Evolutionary conservation across 345 rosid genomes (phyloP).

Genomic region (Aquilaria malaccensis): DNA sequence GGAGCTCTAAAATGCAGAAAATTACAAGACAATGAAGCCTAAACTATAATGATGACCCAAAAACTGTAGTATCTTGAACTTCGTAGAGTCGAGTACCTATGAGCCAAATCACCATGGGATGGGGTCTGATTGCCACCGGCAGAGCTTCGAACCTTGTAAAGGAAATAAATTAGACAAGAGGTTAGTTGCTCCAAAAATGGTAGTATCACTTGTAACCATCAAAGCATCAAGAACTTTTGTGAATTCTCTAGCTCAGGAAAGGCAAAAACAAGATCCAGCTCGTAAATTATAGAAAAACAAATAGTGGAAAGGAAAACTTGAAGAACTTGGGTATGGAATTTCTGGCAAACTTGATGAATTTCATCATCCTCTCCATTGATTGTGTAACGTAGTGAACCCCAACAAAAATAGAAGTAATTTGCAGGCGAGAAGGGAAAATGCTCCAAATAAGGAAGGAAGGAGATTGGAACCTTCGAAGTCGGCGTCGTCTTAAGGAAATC

Average conservation of each 20-base stretch:
- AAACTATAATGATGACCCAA: neutral
- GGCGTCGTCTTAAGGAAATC: constrained; percentile 57
- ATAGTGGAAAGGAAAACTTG: no score
- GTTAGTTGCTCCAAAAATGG: no score
- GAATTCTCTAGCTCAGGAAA: no score
- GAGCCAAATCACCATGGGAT: constrained; percentile 32
- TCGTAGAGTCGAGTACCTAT: constrained; percentile 26
- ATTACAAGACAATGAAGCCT: neutral
- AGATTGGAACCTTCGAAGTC: constrained; percentile 31
- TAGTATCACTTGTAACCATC: no score
- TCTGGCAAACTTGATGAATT: no score
- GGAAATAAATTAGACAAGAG: neutral
- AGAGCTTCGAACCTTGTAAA: constrained; percentile 26
- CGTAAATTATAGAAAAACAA: no score
- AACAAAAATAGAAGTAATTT: neutral
- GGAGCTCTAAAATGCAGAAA: constrained; percentile 27
- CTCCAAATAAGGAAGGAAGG: neutral
- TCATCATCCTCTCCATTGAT: no score
- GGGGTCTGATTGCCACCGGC: constrained; percentile 21
- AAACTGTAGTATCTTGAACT: constrained; percentile 7
- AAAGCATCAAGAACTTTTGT: no score
- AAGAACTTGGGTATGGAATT: no score
- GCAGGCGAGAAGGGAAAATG: neutral
- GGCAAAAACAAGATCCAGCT: no score
- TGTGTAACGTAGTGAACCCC: no score